Evolutionary conservation across 2,329 filamentous ascomycete species (phyloP).

Genomic region (Elsinoe necatrix): DNA sequence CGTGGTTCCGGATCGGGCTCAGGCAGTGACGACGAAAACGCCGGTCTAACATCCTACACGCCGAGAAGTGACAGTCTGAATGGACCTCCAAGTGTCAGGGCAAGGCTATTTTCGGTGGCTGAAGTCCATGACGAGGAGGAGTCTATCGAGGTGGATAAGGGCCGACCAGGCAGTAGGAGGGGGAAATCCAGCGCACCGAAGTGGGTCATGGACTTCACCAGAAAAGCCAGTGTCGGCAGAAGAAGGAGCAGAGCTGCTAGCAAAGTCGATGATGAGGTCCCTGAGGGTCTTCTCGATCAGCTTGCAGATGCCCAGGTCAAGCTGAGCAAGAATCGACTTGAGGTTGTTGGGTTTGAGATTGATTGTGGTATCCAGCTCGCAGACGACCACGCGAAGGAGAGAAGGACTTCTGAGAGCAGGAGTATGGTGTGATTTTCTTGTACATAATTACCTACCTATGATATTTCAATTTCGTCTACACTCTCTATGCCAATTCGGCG

Average conservation of each 20-base stretch:
- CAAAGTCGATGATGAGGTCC: background rate
- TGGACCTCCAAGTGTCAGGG: background rate
- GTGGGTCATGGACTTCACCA: constrained; percentile 8
- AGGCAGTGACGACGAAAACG: background rate
- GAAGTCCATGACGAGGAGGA: constrained; percentile 6
- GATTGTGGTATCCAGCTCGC: background rate
- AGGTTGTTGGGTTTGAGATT: constrained; percentile 4
- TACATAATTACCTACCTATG: background rate
- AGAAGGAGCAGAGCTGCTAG: background rate
- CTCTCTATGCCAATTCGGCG: too few species aligned
- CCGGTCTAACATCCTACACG: background rate
- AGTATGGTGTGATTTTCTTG: background rate
- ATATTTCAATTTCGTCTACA: too few species aligned
- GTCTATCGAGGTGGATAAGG: background rate
- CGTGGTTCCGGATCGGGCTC: background rate
- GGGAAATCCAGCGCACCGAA: background rate
- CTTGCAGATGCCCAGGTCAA: background rate
- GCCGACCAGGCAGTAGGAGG: background rate
- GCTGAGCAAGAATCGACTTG: constrained; percentile 1
- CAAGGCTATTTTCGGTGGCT: background rate
- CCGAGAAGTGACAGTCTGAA: constrained; percentile 1
- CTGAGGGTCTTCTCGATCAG: background rate
- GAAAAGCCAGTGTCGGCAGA: background rate
- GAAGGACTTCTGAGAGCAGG: background rate
- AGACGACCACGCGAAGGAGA: background rate